These are phyloP conservation scores for Acanthamoeba castellanii DNA, from an alignment of 208 protist genomes.

Conservation along the genomic window DNA sequence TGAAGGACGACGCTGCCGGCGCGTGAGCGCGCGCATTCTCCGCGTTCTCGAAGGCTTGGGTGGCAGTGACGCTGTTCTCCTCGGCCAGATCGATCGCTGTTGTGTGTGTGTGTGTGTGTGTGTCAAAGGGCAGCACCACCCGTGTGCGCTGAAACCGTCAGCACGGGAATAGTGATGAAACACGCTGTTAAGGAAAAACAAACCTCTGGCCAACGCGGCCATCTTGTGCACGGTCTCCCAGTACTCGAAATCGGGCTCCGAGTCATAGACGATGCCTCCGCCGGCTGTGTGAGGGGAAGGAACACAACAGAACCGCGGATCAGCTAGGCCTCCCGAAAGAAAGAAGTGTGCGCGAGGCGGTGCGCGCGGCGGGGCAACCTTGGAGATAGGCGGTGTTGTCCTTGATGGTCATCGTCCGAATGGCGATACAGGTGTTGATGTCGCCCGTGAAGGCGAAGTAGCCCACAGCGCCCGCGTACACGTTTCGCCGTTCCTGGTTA, in stretches of 20 bases:
- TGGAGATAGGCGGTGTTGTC: conserved; percentile 76
- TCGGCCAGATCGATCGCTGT: conserved; percentile 43
- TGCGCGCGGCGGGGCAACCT: not conserved
- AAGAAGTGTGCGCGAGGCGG: too few relatives aligned
- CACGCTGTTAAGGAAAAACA: not conserved
- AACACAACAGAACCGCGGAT: not conserved
- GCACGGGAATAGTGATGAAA: not conserved
- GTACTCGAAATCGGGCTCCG: conserved; percentile 81
- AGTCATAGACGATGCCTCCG: conserved; percentile 87
- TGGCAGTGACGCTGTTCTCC: not conserved
- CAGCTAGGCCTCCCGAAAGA: not conserved
- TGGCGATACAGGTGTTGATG: conserved; percentile 86
- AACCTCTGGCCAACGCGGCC: conserved; percentile 8
- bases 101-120: too few relatives aligned
- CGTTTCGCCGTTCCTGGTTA: conserved; percentile 61
- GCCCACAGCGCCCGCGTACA: conserved; percentile 86
- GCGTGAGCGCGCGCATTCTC: not conserved
- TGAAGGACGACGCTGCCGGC: not conserved
- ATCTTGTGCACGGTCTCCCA: conserved; percentile 84
- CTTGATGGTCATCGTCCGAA: conserved; percentile 80
- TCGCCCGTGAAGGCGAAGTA: conserved; percentile 78
- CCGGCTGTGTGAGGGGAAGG: conserved; percentile 34
- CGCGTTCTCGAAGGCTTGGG: not conserved
- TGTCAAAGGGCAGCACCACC: not conserved
- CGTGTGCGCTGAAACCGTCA: not conserved